Evolutionary conservation across 345 rosid species (phyloP), one percentile per base, ranked within the genome.

Genomic region (Durio zibethinus): DNA sequence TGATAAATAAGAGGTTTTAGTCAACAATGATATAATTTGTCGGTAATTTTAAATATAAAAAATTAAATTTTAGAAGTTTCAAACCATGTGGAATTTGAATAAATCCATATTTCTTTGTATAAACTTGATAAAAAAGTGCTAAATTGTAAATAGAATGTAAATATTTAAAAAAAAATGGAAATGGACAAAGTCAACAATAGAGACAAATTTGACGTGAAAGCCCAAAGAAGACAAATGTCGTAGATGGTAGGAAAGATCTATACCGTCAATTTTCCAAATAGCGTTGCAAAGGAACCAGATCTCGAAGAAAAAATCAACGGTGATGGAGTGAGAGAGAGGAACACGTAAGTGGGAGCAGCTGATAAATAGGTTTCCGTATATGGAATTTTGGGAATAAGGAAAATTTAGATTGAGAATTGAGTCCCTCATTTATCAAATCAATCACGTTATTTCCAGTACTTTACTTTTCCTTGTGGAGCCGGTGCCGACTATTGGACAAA

Each of bases 401-500:
- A n/a, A n/a, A 40, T 36, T 57, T 27, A 36, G 5, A 1, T 67
- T 35, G 57, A 35, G 27, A 59, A 31, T 11, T 20, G 5, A 7
- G 35, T 42, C 27, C 50, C 18, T 27, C 38, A 25, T 43, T 35
- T 11, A 40, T 74, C 62, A 83, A 80, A 74, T 82, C 82, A 70
- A 74, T 84, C 82, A 75, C 80, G 81, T 68, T 63, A 42, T 27
- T 42, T 76, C 10, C 23, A 9, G n/a, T 8, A 7, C 23, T 29
- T n/a, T n/a, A n/a, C n/a, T n/a, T 43, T 59, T 27, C 10, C 8
- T 35, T 35, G 5, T 6, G 57, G 14, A 52, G 79, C 29, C 75
- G 83, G 79, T 78, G 84, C 86, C 84, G 76, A 80, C 80, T 66
- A 3, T 73, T 72, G 76, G 48, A 65, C 72, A 45, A 7, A 4